Evolutionary conservation across 192 early-diverging fungal genomes (phyloP).

Genomic region (Mortierella antarctica): DNA sequence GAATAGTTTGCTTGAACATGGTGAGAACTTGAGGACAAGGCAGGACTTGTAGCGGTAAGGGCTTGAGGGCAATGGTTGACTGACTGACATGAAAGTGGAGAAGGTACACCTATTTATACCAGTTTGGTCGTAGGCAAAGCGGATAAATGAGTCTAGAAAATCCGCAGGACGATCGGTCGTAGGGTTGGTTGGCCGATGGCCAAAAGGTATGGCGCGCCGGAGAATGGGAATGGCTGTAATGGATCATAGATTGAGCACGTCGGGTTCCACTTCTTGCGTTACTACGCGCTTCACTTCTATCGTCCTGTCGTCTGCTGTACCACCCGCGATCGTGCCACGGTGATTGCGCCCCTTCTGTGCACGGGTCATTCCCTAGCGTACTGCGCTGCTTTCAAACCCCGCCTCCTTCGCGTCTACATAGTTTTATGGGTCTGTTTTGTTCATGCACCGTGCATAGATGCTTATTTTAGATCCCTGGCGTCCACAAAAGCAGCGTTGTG

Average conservation of each 20-base stretch:
- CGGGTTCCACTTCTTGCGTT: constrained; percentile 14
- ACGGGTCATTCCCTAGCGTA: constrained; percentile 6
- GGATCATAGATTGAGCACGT: constrained; percentile 18
- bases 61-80: constrained; percentile 10
- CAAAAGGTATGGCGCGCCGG: constrained; percentile 13
- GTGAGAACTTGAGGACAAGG: constrained; percentile 1
- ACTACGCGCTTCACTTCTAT: constrained; percentile 8
- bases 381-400: constrained; percentile 24
- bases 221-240: constrained; percentile 9
- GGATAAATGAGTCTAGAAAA: constrained; percentile 1
- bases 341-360: constrained; percentile 14
- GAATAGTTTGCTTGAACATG: constrained; percentile 29
- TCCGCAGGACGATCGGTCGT: constrained; percentile 2
- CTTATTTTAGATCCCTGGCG: constrained; percentile 2
- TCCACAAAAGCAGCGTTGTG: not conserved
- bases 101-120: constrained; percentile 18
- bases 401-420: constrained; percentile 16
- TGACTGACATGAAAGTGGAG: constrained; percentile 15
- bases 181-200: no score
- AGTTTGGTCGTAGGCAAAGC: constrained; percentile 11
- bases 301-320: not conserved
- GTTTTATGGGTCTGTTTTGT: not conserved
- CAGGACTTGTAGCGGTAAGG: constrained; percentile 22
- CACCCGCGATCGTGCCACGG: constrained; percentile 6
- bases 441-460: constrained; percentile 12